Percentiles rank a stretch among this genome's conserved stretches.
These are phyloP conservation scores for Trametes hirsuta DNA, from an alignment of 1,284 basidiomycete species.

Conservation along the genomic window DNA sequence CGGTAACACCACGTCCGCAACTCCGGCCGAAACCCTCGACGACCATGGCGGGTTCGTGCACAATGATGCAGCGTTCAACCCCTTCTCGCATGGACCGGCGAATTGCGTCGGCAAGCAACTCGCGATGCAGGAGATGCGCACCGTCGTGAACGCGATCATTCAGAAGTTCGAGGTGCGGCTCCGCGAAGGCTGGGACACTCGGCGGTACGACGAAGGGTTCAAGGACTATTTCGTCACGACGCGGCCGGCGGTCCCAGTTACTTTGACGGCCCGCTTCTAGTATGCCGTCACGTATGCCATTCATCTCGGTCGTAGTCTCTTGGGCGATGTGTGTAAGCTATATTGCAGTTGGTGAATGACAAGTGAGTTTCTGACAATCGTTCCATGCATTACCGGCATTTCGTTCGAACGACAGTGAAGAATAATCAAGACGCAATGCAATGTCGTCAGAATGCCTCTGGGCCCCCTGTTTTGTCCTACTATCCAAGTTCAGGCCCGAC, in stretches of 20 bases:
- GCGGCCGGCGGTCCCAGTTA: constrained; percentile 17
- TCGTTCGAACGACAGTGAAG: too few species aligned
- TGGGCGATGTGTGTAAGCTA: not conserved
- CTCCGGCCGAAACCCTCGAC: not conserved
- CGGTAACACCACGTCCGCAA: not conserved
- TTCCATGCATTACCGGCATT: too few species aligned
- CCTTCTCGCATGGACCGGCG: constrained; percentile 33
- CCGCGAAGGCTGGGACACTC: constrained; percentile 23
- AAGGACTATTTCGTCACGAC: constrained; percentile 25
- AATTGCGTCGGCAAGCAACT: constrained; percentile 37
- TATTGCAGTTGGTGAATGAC: not conserved
- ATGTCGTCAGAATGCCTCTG: too few species aligned
- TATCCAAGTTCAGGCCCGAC: too few species aligned
- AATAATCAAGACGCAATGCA: too few species aligned
- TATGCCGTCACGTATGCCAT: not conserved
- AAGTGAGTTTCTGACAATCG: too few species aligned
- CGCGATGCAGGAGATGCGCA: constrained; percentile 26
- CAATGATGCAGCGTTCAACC: constrained; percentile 30
- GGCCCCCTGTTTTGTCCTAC: too few species aligned
- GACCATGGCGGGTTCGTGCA: constrained; percentile 16
- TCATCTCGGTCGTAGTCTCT: not conserved
- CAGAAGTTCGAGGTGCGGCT: constrained; percentile 29
- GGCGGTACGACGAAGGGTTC: constrained; percentile 23
- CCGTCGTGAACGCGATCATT: constrained; percentile 27
- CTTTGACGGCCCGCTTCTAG: not conserved